Base-by-base conservation (phyloP, 2,329 filamentous ascomycete genomes). In the Fusarium vanettenii region DNA sequence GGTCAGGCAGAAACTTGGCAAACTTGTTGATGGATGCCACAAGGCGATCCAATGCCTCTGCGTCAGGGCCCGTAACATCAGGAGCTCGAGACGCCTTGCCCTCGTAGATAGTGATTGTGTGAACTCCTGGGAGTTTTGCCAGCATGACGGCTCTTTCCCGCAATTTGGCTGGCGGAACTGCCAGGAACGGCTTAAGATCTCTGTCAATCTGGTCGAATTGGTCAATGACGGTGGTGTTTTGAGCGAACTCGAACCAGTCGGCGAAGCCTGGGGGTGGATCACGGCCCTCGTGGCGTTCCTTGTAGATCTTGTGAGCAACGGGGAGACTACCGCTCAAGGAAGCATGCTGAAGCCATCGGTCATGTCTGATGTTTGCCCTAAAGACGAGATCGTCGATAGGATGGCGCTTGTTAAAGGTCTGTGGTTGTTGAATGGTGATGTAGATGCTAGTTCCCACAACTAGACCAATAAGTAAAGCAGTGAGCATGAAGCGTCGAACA, bases 191-290 rank as follows among this genome's bases (percentile, higher is more conserved):
- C 3, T 91, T 85, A 4, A 97, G 83, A 71, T 94, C 91, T 64
- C 91, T 87, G 75, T 94, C 91, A 64, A 97, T 95, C 57, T 93
- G 94, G 75, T 94, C 92, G 76, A 94, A 98, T 72, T 94, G 91
- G 78, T 98, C 95, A 64, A 97, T 91, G 61, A 97, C 86, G 62
- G 90, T 86, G 0, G 95, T 93, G n/a, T 89, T 86, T 71, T 89
- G 89, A 6, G 95, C 94, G 78, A 94, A 95, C 22, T 92, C 88
- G 80, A 92, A 97, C 95, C 95, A 98, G 74, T 92, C 91, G 77
- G 95, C 93, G 77, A 97, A 98, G 68, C 93, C 89, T 1, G 92
- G 93, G 13, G 95, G 95, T 18, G 95, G 95, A 31, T 90, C 85
- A 69, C 94, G 89, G 16, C 91, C 90, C 76, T 93, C 76, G 68